Conservation (phyloP, 768 basidiomycete species). For the Mycena capillaripes region DNA sequence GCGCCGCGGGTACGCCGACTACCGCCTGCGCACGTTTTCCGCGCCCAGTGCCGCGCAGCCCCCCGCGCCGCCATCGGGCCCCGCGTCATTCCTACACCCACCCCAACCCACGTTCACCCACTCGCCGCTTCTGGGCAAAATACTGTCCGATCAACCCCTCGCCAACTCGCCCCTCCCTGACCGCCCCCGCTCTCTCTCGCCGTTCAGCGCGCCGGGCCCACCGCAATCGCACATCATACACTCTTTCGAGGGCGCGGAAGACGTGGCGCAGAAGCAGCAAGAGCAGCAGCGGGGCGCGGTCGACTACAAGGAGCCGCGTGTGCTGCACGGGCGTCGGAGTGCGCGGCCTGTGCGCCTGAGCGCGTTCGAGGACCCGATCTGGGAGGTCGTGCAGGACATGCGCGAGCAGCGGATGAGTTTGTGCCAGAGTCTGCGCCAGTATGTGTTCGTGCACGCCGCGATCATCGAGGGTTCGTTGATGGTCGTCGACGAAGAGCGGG, state of each 20-base stretch:
- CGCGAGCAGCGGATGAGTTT: constrained; percentile 96
- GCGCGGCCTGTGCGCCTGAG: constrained; percentile 71
- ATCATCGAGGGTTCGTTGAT: constrained; percentile 85
- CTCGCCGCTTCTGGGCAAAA: constrained; percentile 2
- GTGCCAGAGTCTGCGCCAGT: constrained; percentile 95
- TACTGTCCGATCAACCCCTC: constrained; percentile 5
- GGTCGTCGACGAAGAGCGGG: constrained; percentile 81
- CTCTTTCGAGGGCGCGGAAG: constrained; percentile 7
- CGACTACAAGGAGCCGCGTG: constrained; percentile 76
- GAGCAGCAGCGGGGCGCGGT: constrained; percentile 45
- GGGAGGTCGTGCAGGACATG: constrained; percentile 91
- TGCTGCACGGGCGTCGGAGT: constrained; percentile 60
- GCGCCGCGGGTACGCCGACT: constrained; percentile 35
- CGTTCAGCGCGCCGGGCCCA: constrained; percentile 13
- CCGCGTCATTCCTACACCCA: constrained; percentile 22
- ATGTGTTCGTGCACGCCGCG: constrained; percentile 92
- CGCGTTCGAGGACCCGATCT: constrained; percentile 81
- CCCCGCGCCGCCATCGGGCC: background rate
- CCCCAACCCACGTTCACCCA: background rate
- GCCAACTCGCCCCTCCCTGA: constrained; percentile 17
- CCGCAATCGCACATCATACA: background rate
- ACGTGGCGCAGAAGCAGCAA: constrained; percentile 4
- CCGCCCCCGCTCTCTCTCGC: constrained; percentile 32
- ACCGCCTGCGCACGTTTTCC: constrained; percentile 41
- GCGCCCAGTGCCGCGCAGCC: constrained; percentile 16